These are phyloP conservation scores for Phyllosticta paracitricarpa DNA, from an alignment of 2,329 filamentous ascomycete species.

Conservation along the genomic window DNA sequence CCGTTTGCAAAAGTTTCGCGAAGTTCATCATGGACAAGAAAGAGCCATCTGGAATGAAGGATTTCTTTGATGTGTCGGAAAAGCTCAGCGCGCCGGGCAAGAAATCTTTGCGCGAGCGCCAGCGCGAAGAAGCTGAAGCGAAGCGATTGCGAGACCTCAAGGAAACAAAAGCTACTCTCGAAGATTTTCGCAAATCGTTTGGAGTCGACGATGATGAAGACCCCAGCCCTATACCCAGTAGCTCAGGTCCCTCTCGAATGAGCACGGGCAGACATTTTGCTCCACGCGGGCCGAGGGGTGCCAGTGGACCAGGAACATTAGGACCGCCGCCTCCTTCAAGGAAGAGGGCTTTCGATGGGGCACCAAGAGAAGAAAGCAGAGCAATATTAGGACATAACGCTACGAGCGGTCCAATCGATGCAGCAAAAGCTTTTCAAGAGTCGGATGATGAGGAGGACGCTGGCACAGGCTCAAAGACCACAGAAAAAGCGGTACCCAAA, in stretches of 20 bases:
- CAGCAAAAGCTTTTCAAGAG: slow-evolving; percentile 30
- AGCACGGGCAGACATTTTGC: slow-evolving; percentile 47
- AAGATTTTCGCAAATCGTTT: slow-evolving; percentile 78
- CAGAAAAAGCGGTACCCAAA: slow-evolving; percentile 40
- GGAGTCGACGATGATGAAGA: slow-evolving; percentile 43
- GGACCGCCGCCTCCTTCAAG: slow-evolving; percentile 33
- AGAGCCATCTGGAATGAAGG: slow-evolving; percentile 12
- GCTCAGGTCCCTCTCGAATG: neutral
- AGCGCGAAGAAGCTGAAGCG: slow-evolving; percentile 80
- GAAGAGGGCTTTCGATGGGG: slow-evolving; percentile 36
- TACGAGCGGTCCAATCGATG: slow-evolving; percentile 22
- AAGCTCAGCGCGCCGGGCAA: slow-evolving; percentile 77
- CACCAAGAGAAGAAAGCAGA: slow-evolving; percentile 15
- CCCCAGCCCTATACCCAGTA: slow-evolving; percentile 12
- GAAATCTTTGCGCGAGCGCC: slow-evolving; percentile 79
- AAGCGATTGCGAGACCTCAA: slow-evolving; percentile 76
- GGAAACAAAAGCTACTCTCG: slow-evolving; percentile 77
- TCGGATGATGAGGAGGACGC: slow-evolving; percentile 36
- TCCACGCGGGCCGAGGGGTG: slow-evolving; percentile 26
- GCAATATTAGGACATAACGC: slow-evolving; percentile 23
- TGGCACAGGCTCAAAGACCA: slow-evolving; percentile 29
- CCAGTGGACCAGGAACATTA: slow-evolving; percentile 41
- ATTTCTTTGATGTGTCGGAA: slow-evolving; percentile 62
- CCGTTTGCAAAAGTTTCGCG: too few species aligned
- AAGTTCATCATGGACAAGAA: slow-evolving; percentile 1